These are phyloP conservation scores for Saccharum officinarum DNA, from an alignment of 176 grass and related monocot genomes.

Conservation along the genomic window DNA sequence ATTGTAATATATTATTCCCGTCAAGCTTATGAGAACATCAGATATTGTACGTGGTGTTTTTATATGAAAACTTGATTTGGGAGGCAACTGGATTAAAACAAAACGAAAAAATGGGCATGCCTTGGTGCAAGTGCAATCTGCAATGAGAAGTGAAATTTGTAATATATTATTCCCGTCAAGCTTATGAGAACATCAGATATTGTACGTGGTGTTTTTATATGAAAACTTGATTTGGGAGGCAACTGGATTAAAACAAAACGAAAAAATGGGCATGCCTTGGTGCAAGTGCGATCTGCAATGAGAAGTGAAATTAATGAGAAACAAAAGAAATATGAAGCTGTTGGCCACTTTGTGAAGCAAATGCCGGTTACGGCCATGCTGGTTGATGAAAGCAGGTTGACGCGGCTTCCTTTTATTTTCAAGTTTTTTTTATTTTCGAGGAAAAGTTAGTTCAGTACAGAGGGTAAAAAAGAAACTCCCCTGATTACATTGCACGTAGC, in stretches of 20 bases:
- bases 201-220: background rate
- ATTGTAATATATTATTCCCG: slow-evolving; percentile 36
- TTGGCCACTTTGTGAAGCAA: background rate
- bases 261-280: background rate
- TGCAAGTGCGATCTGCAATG: background rate
- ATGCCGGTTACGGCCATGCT: background rate
- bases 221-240: background rate
- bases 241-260: no score
- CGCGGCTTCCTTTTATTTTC: no score
- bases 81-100: no score
- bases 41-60: background rate
- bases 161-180: slow-evolving; percentile 26
- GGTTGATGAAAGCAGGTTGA: background rate
- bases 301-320: background rate
- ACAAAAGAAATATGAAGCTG: background rate
- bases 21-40: background rate
- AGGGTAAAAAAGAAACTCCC: no score
- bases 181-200: background rate
- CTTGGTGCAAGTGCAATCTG: no score
- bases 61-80: background rate
- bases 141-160: no score
- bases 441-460: no score
- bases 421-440: no score
- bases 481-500: no score
- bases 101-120: background rate